Percentiles rank a stretch among this genome's conserved stretches.
phyloP scores from a whole-genome alignment of 164 flowering plant species.

The Stephania yunnanensis region DNA sequence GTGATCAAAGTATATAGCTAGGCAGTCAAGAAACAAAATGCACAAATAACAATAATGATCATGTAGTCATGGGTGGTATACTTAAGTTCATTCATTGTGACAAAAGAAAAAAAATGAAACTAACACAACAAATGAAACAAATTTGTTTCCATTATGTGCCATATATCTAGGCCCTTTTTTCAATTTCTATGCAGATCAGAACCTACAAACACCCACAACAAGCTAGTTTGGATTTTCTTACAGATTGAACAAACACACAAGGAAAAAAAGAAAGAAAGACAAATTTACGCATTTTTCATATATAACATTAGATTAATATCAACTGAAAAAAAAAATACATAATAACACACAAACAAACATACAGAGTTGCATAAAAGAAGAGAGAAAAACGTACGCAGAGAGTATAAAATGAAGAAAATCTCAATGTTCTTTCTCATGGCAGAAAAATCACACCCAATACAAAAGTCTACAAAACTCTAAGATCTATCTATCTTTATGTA shows the following conservation, averaged over 20 bases:
- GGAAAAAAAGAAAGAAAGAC: too few species aligned
- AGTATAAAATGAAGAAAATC: neutral
- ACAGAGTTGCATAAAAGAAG: too few species aligned
- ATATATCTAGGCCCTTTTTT: too few species aligned
- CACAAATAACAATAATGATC: too few species aligned
- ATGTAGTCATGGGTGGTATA: too few species aligned
- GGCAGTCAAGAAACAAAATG: too few species aligned
- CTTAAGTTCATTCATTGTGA: neutral
- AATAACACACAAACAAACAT: neutral
- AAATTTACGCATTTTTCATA: neutral
- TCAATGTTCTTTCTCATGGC: neutral
- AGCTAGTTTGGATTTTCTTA: neutral
- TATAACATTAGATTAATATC: neutral
- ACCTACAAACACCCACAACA: neutral
- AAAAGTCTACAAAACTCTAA: neutral
- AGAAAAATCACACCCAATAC: neutral
- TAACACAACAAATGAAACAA: neutral
- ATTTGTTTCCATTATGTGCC: too few species aligned
- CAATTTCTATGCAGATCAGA: too few species aligned
- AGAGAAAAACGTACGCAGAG: neutral
- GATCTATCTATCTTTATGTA: neutral
- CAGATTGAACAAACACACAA: neutral
- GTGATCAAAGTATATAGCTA: too few species aligned
- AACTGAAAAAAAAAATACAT: neutral
- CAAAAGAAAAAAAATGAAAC: neutral